Evolutionary conservation across 2,329 filamentous ascomycete species (phyloP).

Genomic region (Dactylonectria macrodidyma): DNA sequence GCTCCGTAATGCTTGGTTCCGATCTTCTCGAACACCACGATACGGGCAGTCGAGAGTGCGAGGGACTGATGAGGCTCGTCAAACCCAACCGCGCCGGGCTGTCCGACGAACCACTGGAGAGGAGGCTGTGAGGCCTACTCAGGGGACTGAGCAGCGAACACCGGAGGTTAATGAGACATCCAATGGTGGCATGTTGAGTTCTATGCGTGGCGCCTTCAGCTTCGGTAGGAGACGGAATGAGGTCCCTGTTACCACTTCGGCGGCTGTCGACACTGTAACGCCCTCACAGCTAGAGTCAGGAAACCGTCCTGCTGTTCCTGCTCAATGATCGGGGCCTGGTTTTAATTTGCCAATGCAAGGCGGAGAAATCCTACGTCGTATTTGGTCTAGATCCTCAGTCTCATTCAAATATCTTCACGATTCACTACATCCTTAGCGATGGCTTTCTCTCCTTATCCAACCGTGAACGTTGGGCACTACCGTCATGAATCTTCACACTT

Average conservation of each 20-base stretch:
- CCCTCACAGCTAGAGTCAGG: constrained; percentile 65
- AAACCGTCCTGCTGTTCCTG: constrained; percentile 46
- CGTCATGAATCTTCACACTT: constrained; percentile 47
- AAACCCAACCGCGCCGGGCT: constrained; percentile 17
- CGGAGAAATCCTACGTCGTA: background rate
- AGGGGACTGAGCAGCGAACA: constrained; percentile 31
- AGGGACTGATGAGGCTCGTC: constrained; percentile 20
- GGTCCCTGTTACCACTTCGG: constrained; percentile 31
- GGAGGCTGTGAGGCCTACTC: constrained; percentile 10
- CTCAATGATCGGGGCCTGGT: constrained; percentile 32
- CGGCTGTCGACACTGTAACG: constrained; percentile 51
- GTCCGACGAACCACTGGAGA: constrained; percentile 17
- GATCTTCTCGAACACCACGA: constrained; percentile 33
- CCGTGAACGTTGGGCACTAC: constrained; percentile 38
- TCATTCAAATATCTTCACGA: constrained; percentile 36
- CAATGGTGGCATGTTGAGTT: constrained; percentile 48
- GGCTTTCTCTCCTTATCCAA: constrained; percentile 49
- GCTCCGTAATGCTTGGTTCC: constrained; percentile 59
- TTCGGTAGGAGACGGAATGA: constrained; percentile 50
- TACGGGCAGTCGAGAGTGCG: constrained; percentile 11
- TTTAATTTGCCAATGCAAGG: constrained; percentile 24
- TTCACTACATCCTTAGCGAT: constrained; percentile 45
- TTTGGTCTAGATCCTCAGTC: background rate
- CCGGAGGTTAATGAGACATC: constrained; percentile 7
- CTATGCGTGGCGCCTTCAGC: constrained; percentile 51